Base-by-base conservation (phyloP, 2,329 filamentous ascomycete genomes). In the Phyllosticta ampelicida region DNA sequence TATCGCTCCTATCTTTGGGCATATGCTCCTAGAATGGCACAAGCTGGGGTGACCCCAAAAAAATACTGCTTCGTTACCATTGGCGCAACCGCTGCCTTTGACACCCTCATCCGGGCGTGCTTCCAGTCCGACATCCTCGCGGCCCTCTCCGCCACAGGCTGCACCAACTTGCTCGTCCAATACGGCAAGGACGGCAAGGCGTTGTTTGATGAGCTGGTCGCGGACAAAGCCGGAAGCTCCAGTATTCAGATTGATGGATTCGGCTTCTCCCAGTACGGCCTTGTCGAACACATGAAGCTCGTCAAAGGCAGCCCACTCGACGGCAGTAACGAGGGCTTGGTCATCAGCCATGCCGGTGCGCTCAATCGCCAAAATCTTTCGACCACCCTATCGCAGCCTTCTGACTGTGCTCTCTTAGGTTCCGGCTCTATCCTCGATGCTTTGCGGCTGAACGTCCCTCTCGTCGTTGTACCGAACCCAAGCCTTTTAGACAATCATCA, bases 401-500 rank as follows among this genome's bases (percentile, higher is more conserved):
- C 11, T 52, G 8, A 55, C 51, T 56, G 63, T 48, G n/a, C 26
- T 16, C 55, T 20, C 3, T 13, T 36, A 96, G 91, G 92, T 16
- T 91, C 92, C 11, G 94, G 94, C 9, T 90, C 89, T 2, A 90
- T 97, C 26, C 78, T 97, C 0, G 90, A 91, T 69, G 89, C 86
- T 0, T 81, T 95, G 62, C 83, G 88, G 50, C 76, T 87, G 55
- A 81, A 83, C 13, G 76, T 90, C 0, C 86, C 89, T 2, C 76
- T 97, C n/a, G 80, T 99, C 54, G 89, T 96, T 0, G 90, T 99
- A 2, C 88, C 92, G 2, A 99, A 99, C 70, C 80, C 84, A 1
- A 77, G 78, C 6, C 80, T 99, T 0, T 80, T 96, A 65, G 85
- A 95, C 67, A 92, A 99, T 66, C 94, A 99, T 69, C 94, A 99